Evolutionary conservation across 192 early-diverging fungal genomes (phyloP).

Genomic region (Coemansia sp.): DNA sequence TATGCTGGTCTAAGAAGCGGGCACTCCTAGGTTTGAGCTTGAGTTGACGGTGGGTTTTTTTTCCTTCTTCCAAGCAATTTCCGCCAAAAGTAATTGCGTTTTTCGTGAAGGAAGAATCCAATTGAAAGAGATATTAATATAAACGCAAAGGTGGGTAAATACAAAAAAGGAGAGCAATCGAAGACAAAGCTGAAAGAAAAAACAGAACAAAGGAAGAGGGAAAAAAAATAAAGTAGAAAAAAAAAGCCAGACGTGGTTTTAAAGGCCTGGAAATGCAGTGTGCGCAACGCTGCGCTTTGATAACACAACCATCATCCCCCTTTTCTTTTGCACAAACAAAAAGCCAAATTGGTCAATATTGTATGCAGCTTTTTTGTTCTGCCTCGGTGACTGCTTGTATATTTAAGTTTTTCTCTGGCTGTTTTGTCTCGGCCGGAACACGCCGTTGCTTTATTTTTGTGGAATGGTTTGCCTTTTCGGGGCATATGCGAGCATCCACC

Average conservation of each 20-base stretch:
- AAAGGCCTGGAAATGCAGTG: neutral
- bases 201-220: neutral
- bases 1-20: neutral
- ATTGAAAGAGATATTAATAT: neutral
- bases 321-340: too few species aligned
- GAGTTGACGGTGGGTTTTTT: neutral
- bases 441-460: too few species aligned
- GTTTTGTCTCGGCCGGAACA: too few species aligned
- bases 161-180: neutral
- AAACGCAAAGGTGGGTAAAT: neutral
- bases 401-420: neutral
- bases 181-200: conserved; percentile 8
- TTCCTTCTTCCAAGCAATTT: neutral
- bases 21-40: neutral
- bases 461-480: too few species aligned
- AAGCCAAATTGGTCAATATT: too few species aligned
- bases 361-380: too few species aligned
- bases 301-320: neutral
- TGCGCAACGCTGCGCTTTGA: neutral
- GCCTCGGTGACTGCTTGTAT: neutral
- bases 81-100: neutral
- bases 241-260: neutral
- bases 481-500: too few species aligned
- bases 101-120: neutral
- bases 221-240: neutral